Evolutionary conservation across 176 grass and related monocot species (phyloP), one percentile per base, ranked within the genome.

Genomic region (Aechmea fasciata): DNA sequence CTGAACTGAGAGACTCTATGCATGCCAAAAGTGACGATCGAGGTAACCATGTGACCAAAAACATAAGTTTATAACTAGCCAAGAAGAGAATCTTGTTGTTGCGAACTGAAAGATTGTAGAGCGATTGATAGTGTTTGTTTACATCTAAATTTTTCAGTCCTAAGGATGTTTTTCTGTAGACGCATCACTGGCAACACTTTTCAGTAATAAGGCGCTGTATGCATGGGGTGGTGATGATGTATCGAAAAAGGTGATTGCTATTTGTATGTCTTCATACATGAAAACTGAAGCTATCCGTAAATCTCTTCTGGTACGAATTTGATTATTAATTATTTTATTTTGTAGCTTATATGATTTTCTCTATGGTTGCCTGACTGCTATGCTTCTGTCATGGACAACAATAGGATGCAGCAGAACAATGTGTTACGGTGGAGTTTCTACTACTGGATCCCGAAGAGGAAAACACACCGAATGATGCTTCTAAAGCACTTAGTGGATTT

Each of bases 401-500:
- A 63, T 74, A 97, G 93, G 84, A 92, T 64, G 93, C 93, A 51
- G 84, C 93, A 79, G 93, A 92, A 71, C 86, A 83, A 73, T 87
- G 89, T 78, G 51, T 97, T 54, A 66, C 84, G 13, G 89, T 92
- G 51, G 86, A 97, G 64, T 97, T 97, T 79, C 62, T 92, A 77
- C 73, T 87, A 77, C 61, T 92, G 69, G 93, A 83, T 80, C 64
- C 78, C 52, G 77, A 68, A 83, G 72, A 72, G 67, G 52, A 64
- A 23, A 81, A 76, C 73, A 62, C 81, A 57, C 73, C 73, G 69
- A 68, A 69, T 52, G 79, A 47, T 53, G 52, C 63, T 72, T 68
- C 69, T 9, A 63, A 74, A 71, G 85, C 71, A 59, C 73, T 50
- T 50, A 75, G 20, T 69, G 50, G 23, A 80, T 90, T 92, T 14